Evolutionary conservation across 441 rosid species (phyloP).

Genomic region (Jatropha podagrica): DNA sequence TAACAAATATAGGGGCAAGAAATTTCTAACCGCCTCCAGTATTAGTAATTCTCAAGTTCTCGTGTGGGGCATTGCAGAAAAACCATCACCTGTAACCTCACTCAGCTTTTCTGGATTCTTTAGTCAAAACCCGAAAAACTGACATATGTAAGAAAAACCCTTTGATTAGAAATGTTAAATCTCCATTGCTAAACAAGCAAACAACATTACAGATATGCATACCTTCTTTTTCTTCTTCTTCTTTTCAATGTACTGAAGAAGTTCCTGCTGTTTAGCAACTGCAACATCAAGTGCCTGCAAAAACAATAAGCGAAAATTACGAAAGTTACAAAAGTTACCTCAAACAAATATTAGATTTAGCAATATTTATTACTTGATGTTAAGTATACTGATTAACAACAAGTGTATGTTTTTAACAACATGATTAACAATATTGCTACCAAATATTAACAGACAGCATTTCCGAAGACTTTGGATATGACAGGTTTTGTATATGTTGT

Average conservation of each 20-base stretch:
- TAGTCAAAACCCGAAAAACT: conserved; percentile 36
- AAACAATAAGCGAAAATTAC: neutral
- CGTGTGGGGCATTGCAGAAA: neutral
- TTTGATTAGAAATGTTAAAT: conserved; percentile 6
- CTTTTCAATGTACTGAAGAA: conserved; percentile 61
- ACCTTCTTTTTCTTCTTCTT: conserved; percentile 59
- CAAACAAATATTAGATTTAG: no score
- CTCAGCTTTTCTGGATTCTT: conserved; percentile 30
- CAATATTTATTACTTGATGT: no score
- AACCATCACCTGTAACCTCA: conserved; percentile 9
- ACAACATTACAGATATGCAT: neutral
- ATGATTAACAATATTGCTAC: no score
- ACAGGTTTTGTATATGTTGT: no score
- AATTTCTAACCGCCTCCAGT: conserved; percentile 18
- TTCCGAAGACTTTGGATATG: no score
- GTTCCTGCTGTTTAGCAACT: conserved; percentile 49
- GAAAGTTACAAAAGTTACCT: neutral
- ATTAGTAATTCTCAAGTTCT: neutral
- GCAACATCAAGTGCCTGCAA: conserved; percentile 69
- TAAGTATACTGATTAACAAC: no score
- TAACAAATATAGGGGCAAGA: conserved; percentile 15
- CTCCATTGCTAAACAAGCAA: neutral
- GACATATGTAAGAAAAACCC: conserved; percentile 8
- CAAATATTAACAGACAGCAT: no score
- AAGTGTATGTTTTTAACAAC: no score